Conservation (phyloP, 768 basidiomycete species). For the Butyriboletus loyo region DNA sequence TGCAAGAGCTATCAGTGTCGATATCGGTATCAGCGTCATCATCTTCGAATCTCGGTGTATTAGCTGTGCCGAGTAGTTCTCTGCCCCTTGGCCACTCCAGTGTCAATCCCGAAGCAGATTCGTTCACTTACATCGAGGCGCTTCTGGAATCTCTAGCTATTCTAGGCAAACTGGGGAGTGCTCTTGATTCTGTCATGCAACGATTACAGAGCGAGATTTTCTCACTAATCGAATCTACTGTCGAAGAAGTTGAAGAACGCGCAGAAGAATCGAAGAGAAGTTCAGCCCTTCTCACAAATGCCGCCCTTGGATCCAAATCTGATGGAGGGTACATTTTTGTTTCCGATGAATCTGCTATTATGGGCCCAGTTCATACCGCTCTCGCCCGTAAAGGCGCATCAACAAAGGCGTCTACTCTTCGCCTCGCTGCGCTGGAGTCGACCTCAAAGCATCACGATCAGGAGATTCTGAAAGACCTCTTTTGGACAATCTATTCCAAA, state of each 20-base stretch:
- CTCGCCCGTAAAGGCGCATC: conserved; percentile 20
- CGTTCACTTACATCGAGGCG: conserved; percentile 90
- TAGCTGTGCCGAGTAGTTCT: conserved; percentile 18
- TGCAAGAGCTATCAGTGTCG: conserved; percentile 20
- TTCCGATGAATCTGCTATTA: conserved; percentile 18
- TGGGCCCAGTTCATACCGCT: conserved; percentile 23
- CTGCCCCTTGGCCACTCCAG: conserved; percentile 23
- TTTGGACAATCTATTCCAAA: conserved; percentile 97
- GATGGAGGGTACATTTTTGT: conserved; percentile 55
- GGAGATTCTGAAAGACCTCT: conserved; percentile 85
- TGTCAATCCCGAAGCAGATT: conserved; percentile 85
- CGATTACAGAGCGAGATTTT: conserved; percentile 83
- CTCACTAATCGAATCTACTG: conserved; percentile 76
- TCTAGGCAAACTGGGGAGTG: conserved; percentile 81
- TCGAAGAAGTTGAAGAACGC: conserved; percentile 90
- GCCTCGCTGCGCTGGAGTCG: conserved; percentile 72
- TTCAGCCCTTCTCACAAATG: conserved; percentile 35
- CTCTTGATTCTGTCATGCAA: conserved; percentile 80
- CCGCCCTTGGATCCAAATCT: conserved; percentile 38
- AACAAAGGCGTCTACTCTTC: conserved; percentile 52
- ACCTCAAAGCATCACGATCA: conserved; percentile 72
- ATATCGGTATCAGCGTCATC: conserved; percentile 23
- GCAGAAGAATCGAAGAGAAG: conserved; percentile 70
- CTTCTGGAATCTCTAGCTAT: conserved; percentile 91
- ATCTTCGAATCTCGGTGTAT: conserved; percentile 22